Evolutionary conservation across 768 basidiomycete genomes (phyloP), one percentile per base, ranked within the genome.

Genomic region (Trametes elegans): DNA sequence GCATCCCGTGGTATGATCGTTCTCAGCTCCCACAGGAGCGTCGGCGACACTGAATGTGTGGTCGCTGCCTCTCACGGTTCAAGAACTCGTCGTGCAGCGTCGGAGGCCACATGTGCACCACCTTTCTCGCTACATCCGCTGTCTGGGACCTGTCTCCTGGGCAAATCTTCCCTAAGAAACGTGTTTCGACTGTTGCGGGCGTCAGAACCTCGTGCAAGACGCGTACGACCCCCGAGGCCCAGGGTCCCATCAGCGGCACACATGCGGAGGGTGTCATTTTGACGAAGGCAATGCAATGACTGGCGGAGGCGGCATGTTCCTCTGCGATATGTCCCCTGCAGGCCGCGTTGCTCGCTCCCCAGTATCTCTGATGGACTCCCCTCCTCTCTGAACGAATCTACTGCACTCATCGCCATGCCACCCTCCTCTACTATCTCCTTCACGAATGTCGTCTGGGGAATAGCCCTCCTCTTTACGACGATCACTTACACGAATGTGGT

Each of bases 391-490:
- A 19, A n/a, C 21, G 45, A 34, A 6, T 21, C 38, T 27, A 19
- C 27, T 7, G 18, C 48, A 42, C 43, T 8, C 28, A 40, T 31
- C 53, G 47, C 54, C 16, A 58, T 58, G 60, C 32, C 49, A 8
- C 19, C 49, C 49, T 41, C 56, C 34, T 45, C 53, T 8, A 21
- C 49, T 27, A n/a, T 54, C 47, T 55, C 60, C 48, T 44, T 61
- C 53, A 44, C 56, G 35, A 42, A 50, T 32, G 27, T 49, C 40
- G 53, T 53, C 27, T 61, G 59, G 50, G 57, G 57, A 11, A 19
- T 61, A 35, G 60, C 53, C 34, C 44, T 61, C 16, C 38, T 57
- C 29, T 24, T 61, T 6, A 58, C 60, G 40, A 46, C 60, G 3
- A 19, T 61, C n/a, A 54, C 52, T 7, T 58, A 54, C 49, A 53